Conservation (phyloP, 305 asterid genomes). For the Fraxinus ornus region DNA sequence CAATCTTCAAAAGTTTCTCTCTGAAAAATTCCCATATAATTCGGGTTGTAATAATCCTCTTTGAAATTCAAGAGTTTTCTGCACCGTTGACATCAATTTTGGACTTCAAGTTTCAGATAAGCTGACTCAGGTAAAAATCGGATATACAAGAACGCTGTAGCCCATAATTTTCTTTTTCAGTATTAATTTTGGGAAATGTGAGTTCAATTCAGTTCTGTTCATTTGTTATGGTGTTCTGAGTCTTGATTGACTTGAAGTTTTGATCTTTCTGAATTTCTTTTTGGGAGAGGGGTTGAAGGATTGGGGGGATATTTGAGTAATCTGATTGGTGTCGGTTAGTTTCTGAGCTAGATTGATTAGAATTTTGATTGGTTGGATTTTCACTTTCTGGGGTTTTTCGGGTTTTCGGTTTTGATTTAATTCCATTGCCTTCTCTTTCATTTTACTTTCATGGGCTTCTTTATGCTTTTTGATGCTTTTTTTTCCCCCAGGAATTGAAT, state of each 20-base stretch:
- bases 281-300: not conserved
- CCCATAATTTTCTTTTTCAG: not conserved
- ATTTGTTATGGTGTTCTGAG: constrained; percentile 26
- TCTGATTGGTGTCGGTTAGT: constrained; percentile 9
- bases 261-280: not conserved
- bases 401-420: not conserved
- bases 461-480: constrained; percentile 15
- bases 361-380: constrained; percentile 22
- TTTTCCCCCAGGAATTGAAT: constrained; percentile 13
- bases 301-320: not conserved
- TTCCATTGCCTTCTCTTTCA: not conserved
- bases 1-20: constrained; percentile 11
- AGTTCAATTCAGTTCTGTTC: constrained; percentile 16
- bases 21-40: constrained; percentile 2
- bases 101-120: not conserved
- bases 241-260: constrained; percentile 13
- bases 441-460: constrained; percentile 8
- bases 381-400: not conserved
- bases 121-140: constrained; percentile 30
- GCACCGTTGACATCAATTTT: constrained; percentile 14
- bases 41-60: constrained; percentile 23
- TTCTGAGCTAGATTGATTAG: constrained; percentile 12
- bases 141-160: constrained; percentile 1
- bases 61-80: constrained; percentile 30
- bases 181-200: constrained; percentile 23